Percentiles rank a stretch among this genome's conserved stretches.
These are phyloP conservation scores for Apiospora marii DNA, from an alignment of 2,329 filamentous ascomycete genomes.

Conservation along the genomic window DNA sequence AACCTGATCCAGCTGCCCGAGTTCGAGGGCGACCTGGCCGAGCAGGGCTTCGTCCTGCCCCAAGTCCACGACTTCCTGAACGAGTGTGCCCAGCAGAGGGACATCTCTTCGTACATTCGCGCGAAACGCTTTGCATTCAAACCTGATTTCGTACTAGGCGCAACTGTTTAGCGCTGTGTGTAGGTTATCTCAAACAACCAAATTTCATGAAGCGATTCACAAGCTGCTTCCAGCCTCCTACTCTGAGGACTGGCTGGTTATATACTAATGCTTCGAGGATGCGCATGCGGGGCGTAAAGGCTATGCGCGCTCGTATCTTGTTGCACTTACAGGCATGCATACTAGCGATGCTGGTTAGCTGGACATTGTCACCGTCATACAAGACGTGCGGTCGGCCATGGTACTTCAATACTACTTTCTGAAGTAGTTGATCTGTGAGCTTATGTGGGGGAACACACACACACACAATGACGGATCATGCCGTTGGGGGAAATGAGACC, in stretches of 20 bases:
- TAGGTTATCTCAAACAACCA: not conserved
- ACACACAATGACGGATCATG: not conserved
- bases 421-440: not conserved
- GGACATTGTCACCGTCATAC: not conserved
- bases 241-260: not conserved
- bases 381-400: not conserved
- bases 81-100: conserved; percentile 56
- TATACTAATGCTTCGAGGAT: not conserved
- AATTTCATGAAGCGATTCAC: not conserved
- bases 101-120: conserved; percentile 70
- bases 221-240: not conserved
- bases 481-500: not conserved
- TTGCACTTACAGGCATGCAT: not conserved
- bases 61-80: conserved; percentile 71
- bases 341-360: not conserved
- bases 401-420: not conserved
- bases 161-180: not conserved
- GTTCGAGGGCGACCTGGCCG: conserved; percentile 62
- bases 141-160: conserved; percentile 33
- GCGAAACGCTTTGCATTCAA: conserved; percentile 56
- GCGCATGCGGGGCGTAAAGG: not conserved
- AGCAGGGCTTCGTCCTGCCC: conserved; percentile 56
- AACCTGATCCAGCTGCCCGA: conserved; percentile 86
- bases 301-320: not conserved
- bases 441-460: not conserved